Evolutionary conservation across 1,284 basidiomycete species (phyloP).

Genomic region (Cronartium quercuum): DNA sequence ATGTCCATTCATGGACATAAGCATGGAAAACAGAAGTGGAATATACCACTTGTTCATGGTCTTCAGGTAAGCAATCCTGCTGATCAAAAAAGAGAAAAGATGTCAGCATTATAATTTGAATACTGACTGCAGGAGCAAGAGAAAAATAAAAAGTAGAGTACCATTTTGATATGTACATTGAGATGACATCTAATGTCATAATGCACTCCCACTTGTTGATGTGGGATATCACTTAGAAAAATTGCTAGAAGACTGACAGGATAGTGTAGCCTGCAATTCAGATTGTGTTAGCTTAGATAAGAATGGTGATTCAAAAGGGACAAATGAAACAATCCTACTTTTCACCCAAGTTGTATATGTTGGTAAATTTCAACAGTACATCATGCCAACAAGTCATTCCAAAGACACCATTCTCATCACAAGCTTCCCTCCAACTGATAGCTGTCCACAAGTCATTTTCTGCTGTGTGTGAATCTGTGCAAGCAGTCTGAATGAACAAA

Average conservation of each 20-base stretch:
- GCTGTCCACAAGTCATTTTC: neutral
- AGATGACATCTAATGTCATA: slow-evolving; percentile 20
- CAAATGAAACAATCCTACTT: neutral
- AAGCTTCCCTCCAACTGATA: neutral
- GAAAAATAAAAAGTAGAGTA: neutral
- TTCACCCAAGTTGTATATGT: neutral
- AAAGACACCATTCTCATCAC: slow-evolving; percentile 17
- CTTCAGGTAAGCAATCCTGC: neutral
- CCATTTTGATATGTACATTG: slow-evolving; percentile 13
- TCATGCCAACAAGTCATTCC: slow-evolving; percentile 4
- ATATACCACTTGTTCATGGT: neutral
- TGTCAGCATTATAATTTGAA: neutral
- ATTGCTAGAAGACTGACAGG: neutral
- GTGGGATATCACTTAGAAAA: neutral
- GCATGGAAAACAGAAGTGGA: slow-evolving; percentile 33
- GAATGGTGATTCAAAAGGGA: too few relatives aligned
- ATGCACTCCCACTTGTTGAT: neutral
- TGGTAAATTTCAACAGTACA: neutral
- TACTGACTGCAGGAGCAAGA: neutral
- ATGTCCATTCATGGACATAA: slow-evolving; percentile 29
- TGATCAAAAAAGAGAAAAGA: neutral
- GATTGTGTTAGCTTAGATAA: neutral
- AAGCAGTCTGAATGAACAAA: neutral
- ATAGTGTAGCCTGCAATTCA: slow-evolving; percentile 12
- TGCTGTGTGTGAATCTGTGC: slow-evolving; percentile 8